Base-by-base conservation (phyloP, 257 asterid genomes). In the Solanum ossicruentum region DNA sequence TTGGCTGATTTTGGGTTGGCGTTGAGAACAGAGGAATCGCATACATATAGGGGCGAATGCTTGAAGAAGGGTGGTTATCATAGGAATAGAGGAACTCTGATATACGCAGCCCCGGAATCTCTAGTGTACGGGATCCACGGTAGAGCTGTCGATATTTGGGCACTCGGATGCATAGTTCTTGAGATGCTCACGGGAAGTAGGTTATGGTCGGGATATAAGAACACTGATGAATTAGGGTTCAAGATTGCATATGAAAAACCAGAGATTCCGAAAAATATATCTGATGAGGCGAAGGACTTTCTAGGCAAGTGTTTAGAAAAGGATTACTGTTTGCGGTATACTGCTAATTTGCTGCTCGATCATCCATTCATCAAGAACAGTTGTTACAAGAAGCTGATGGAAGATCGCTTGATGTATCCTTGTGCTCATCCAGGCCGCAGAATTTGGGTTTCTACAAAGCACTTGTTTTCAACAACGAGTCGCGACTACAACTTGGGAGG, bases 91-190 rank as follows among this genome's bases (percentile, higher is more conserved):
- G 32, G 28, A 5, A 65, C 71, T 6, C 43, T 77, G 13, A 15
- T 41, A 11, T 83, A 86, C 6, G 84, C 86, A 10, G 69, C 84
- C 2, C 86, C 86, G 2, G 81, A 86, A 49, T 60, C 81, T 51
- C 9, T 51, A 4, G 12, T 3, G 10, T 61, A 21, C 2, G 88
- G 86, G 8, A 5, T 45, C 1, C 84, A 83, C 3, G 51, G 28
- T 51, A 26, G 43, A 17, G 63, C 65, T 0, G 21, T 10, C 0
- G 86, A 83, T 51, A 75, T 86, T 17, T 83, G 86, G 88, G 56
- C 84, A 8, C 65, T 86, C 10, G 86, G 86, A 6, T 60, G 84
- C 56, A 36, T 18, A 8, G 47, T 86, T 2, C 4, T 73, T 2
- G 80, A 86, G 69, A 86, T 86, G 86, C 54, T 83, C 36, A 54